Percentiles rank a stretch among this genome's conserved stretches.
phyloP scores from a whole-genome alignment of 2,329 filamentous ascomycete genomes.

The Penicillium brasilianum region DNA sequence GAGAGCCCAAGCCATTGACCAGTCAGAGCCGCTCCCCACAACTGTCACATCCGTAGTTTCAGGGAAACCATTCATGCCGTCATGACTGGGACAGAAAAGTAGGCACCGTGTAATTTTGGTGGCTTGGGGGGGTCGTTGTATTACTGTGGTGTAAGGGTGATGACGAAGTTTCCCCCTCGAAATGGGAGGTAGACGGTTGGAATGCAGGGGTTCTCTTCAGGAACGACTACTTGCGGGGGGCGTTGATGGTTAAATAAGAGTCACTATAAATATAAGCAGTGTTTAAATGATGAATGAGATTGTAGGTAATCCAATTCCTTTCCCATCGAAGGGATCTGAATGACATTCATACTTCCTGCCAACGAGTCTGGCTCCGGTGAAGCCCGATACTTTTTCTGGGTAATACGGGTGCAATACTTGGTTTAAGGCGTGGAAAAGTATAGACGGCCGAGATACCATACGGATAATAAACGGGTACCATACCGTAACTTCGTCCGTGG shows the following conservation, averaged over 20 bases:
- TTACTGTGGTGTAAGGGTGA: slow-evolving; percentile 1
- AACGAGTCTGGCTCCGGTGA: slow-evolving; percentile 19
- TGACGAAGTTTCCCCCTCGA: not conserved
- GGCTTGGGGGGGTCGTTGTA: not conserved
- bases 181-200: not conserved
- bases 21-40: slow-evolving; percentile 26
- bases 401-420: slow-evolving; percentile 4
- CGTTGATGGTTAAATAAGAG: not conserved
- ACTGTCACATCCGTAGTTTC: slow-evolving; percentile 17
- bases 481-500: not conserved
- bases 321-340: not conserved
- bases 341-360: not conserved
- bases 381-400: slow-evolving; percentile 27
- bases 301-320: not conserved
- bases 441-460: not conserved
- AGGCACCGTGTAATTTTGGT: slow-evolving; percentile 6
- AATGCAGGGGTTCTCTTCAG: not conserved
- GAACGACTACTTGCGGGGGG: not conserved
- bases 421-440: not conserved
- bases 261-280: too few relatives aligned
- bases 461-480: not conserved
- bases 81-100: slow-evolving; percentile 27
- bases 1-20: slow-evolving; percentile 15
- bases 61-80: slow-evolving; percentile 32
- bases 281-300: not conserved